Evolutionary conservation across 2,329 filamentous ascomycete species (phyloP).

Genomic region (Fusarium torreyae): DNA sequence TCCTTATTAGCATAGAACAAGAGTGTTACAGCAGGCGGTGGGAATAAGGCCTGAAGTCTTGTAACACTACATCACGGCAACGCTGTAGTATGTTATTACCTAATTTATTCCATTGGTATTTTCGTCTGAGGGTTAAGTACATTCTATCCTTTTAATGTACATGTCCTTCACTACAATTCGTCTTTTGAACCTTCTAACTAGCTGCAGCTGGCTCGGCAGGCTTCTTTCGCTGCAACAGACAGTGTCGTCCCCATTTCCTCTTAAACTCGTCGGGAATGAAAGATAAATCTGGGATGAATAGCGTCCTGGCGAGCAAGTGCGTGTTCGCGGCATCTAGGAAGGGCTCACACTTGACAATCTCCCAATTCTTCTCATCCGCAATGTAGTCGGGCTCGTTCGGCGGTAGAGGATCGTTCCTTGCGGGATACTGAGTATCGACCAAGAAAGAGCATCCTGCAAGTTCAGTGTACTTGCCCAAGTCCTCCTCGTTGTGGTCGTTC

Average conservation of each 20-base stretch:
- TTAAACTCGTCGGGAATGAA: conserved; percentile 78
- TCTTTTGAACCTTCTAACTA: neutral
- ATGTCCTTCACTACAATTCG: neutral
- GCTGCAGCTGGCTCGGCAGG: neutral
- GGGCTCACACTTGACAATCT: conserved; percentile 78
- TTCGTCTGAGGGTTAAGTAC: conserved; percentile 10
- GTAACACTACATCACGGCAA: conserved; percentile 1
- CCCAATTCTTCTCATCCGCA: conserved; percentile 82
- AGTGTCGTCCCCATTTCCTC: conserved; percentile 90
- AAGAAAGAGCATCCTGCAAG: conserved; percentile 84
- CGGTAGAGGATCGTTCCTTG: conserved; percentile 64
- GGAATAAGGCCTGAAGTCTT: conserved; percentile 4
- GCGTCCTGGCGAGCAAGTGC: conserved; percentile 78
- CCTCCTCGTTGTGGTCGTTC: conserved; percentile 93
- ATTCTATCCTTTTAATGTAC: conserved; percentile 17
- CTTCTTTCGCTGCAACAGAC: conserved; percentile 76
- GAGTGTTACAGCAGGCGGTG: conserved; percentile 17
- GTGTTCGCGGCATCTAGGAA: conserved; percentile 89
- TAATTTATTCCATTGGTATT: conserved; percentile 1
- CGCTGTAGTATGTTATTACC: conserved; percentile 7
- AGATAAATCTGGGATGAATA: conserved; percentile 84
- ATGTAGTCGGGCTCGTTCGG: conserved; percentile 86
- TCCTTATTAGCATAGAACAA: neutral
- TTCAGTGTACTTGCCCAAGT: conserved; percentile 87
- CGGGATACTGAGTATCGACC: conserved; percentile 87